phyloP scores from a whole-genome alignment of 768 basidiomycete genomes.

The Roridomyces roridus region DNA sequence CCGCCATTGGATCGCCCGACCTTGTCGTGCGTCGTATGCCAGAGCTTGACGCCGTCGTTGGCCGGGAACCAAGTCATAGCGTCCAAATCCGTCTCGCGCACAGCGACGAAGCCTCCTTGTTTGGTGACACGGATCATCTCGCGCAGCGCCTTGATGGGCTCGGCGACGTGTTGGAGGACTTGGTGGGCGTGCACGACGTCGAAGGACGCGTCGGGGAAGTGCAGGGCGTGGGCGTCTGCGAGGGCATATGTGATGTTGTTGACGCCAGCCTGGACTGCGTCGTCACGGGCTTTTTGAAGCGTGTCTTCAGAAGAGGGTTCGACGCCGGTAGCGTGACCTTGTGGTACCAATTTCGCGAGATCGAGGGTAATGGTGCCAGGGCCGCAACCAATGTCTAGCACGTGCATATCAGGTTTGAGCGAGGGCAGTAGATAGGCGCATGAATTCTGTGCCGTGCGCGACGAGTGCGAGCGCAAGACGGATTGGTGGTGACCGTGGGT shows the following conservation, averaged over 20 bases:
- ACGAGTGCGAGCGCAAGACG: slow-evolving; percentile 40
- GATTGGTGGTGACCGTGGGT: slow-evolving; percentile 31
- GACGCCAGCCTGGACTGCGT: slow-evolving; percentile 34
- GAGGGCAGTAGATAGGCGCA: slow-evolving; percentile 45
- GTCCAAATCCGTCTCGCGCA: slow-evolving; percentile 47
- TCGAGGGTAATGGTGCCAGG: slow-evolving; percentile 57
- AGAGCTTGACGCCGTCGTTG: slow-evolving; percentile 29
- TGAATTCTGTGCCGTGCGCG: slow-evolving; percentile 48
- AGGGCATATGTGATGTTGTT: slow-evolving; percentile 44
- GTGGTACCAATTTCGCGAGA: slow-evolving; percentile 45
- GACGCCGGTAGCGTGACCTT: slow-evolving; percentile 50
- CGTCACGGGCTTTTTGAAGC: slow-evolving; percentile 39
- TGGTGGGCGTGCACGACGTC: slow-evolving; percentile 59
- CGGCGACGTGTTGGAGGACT: slow-evolving; percentile 53
- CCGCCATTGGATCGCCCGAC: slow-evolving; percentile 40
- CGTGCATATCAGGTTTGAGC: slow-evolving; percentile 41
- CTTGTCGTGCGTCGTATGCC: slow-evolving; percentile 21
- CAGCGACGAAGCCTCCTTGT: slow-evolving; percentile 51
- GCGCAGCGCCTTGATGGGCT: slow-evolving; percentile 44
- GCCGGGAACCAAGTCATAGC: slow-evolving; percentile 43
- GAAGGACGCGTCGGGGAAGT: slow-evolving; percentile 46
- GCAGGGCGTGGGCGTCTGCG: slow-evolving; percentile 45
- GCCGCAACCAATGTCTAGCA: slow-evolving; percentile 60
- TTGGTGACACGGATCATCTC: slow-evolving; percentile 59
- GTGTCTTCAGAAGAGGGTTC: slow-evolving; percentile 41